Conservation (phyloP, 2,329 filamentous ascomycete genomes). For the Aspergillus aculeatus region DNA sequence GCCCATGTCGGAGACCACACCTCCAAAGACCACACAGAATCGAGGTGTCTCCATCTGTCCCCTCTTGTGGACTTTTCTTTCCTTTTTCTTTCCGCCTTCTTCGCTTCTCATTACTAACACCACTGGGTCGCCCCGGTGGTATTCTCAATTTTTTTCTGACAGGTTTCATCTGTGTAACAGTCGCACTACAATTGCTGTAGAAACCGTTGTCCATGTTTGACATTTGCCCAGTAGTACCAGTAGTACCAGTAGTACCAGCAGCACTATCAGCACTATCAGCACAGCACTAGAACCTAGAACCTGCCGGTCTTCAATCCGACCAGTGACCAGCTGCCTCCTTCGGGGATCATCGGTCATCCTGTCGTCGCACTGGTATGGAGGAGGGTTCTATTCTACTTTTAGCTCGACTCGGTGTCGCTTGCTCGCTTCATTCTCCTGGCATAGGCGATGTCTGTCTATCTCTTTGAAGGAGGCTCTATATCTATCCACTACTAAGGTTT, state of each 20-base stretch:
- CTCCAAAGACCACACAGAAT: constrained; percentile 12
- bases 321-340: neutral
- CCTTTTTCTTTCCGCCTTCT: constrained; percentile 4
- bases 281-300: too few relatives aligned
- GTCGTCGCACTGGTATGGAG: neutral
- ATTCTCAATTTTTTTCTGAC: constrained; percentile 14
- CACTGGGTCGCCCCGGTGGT: neutral
- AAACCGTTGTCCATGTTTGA: constrained; percentile 6
- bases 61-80: constrained; percentile 1
- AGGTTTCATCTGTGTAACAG: constrained; percentile 17
- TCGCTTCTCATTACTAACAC: constrained; percentile 9
- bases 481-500: neutral
- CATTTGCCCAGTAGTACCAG: neutral
- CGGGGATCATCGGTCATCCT: neutral
- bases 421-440: neutral
- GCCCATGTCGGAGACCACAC: too few relatives aligned
- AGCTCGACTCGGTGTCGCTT: neutral
- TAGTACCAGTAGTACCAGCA: too few relatives aligned
- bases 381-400: neutral
- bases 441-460: neutral
- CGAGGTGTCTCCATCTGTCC: constrained; percentile 1
- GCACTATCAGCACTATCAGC: too few relatives aligned
- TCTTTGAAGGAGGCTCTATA: neutral
- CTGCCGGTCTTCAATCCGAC: neutral
- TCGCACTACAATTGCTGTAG: constrained; percentile 6